Evolutionary conservation across 148 eudicot species (phyloP), one percentile per base, ranked within the genome.

Genomic region (Polygonum maritimum): DNA sequence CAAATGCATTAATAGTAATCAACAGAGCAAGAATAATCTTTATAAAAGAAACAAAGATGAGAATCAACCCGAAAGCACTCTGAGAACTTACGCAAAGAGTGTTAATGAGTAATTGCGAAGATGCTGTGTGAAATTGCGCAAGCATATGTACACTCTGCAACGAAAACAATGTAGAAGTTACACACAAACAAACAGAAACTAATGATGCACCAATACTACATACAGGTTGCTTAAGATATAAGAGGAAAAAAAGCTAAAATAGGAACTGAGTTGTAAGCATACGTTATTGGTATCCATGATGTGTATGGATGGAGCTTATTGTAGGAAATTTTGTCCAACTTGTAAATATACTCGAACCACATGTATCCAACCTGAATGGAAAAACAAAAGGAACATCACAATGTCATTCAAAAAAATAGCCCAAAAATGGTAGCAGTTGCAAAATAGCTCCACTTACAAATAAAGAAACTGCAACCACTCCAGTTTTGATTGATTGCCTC

Each of bases 281-380:
- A 94, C 98, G 92, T 92, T 80, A 94, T 94, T 2, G 98, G 98
- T 60, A 94, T 94, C 98, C 98, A 94, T 67, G 98, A 94, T 54
- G 98, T 94, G 90, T 92, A 92, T 74, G 98, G 98, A 82, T 94
- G 98, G 80, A 60, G 82, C 84, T 92, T 94, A 92, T 92, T 94
- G 84, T 94, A 94, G 52, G 97, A 74, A 78, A 89, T 81, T 83
- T 90, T 94, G 84, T 94, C 98, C 82, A 92, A 79, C 90, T 89
- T 94, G 91, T 94, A 94, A 35, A 92, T 88, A 82, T 84, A 92
- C 78, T 94, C 98, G 73, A 85, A 92, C 98, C 98, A 94, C 78
- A 90, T 57, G 77, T 94, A 92, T 36, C 98, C 98, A 83, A 87
- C 98, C 98, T 94, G 84, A 77, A 87, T 57, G 11, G 63, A 22